These are phyloP conservation scores for Phylloporus sp. DNA, from an alignment of 1,284 basidiomycete species.

Conservation along the genomic window DNA sequence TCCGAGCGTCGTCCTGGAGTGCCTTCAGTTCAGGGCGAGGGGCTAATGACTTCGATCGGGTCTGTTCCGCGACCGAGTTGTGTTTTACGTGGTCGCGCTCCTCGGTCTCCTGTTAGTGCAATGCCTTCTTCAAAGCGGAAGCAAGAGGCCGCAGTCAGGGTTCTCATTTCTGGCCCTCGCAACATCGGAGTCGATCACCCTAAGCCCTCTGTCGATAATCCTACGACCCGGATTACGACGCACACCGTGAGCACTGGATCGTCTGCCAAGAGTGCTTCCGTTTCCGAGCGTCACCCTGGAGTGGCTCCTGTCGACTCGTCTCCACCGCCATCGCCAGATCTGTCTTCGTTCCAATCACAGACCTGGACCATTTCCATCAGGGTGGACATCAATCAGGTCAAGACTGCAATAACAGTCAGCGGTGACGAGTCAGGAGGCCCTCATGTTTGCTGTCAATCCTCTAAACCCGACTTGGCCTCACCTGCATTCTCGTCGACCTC, in stretches of 20 bases:
- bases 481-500: background rate
- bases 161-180: background rate
- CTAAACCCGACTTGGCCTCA: background rate
- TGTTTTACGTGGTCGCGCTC: background rate
- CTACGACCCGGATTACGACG: background rate
- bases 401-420: background rate
- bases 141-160: background rate
- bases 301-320: background rate
- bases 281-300: background rate
- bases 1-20: background rate
- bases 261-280: background rate
- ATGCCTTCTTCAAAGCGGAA: background rate
- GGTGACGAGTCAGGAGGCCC: background rate
- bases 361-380: slow-evolving; percentile 11
- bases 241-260: background rate
- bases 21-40: background rate
- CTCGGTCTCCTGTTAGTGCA: background rate
- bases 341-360: slow-evolving; percentile 15
- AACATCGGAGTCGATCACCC: background rate
- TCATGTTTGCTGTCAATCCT: background rate
- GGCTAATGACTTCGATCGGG: background rate
- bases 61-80: slow-evolving; percentile 8
- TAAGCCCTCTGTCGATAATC: background rate
- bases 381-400: background rate
- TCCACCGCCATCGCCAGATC: background rate